These are phyloP conservation scores for Xylaria digitata DNA, from an alignment of 2,329 filamentous ascomycete species.

Conservation along the genomic window DNA sequence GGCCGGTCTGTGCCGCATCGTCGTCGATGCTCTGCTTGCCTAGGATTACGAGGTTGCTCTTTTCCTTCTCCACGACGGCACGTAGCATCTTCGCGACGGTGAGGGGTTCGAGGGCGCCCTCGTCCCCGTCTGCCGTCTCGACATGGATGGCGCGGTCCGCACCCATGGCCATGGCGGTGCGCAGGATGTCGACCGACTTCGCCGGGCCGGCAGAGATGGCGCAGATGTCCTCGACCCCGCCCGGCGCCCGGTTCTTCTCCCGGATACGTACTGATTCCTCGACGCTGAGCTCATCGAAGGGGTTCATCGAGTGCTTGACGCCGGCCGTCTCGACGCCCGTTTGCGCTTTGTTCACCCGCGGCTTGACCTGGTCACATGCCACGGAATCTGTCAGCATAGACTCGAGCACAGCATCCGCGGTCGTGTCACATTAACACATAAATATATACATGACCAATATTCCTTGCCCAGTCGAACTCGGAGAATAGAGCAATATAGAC, in stretches of 20 bases:
- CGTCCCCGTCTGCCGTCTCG: slow-evolving; percentile 78
- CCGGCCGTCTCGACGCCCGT: slow-evolving; percentile 92
- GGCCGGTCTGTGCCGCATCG: slow-evolving; percentile 93
- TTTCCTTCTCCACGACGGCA: slow-evolving; percentile 82
- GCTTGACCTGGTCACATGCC: slow-evolving; percentile 66
- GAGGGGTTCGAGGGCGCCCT: slow-evolving; percentile 78
- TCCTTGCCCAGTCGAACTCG: background rate
- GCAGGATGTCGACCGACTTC: slow-evolving; percentile 88
- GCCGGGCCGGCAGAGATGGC: slow-evolving; percentile 87
- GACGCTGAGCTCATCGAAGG: slow-evolving; percentile 97
- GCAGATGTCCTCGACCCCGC: slow-evolving; percentile 89
- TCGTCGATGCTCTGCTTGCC: slow-evolving; percentile 99
- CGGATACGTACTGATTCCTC: slow-evolving; percentile 96
- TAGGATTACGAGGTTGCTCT: slow-evolving; percentile 89
- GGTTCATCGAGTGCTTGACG: slow-evolving; percentile 98
- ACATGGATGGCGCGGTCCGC: slow-evolving; percentile 93
- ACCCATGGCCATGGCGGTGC: slow-evolving; percentile 98
- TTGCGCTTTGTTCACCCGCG: slow-evolving; percentile 75
- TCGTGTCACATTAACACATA: background rate
- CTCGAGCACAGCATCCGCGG: background rate
- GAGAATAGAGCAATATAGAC: background rate
- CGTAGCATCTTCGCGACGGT: slow-evolving; percentile 90
- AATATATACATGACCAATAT: background rate
- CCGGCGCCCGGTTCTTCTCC: slow-evolving; percentile 79
- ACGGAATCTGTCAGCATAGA: slow-evolving; percentile 14